Base-by-base conservation (phyloP, 805 yeast species). In the Wickerhamomyces hampshirensis region DNA sequence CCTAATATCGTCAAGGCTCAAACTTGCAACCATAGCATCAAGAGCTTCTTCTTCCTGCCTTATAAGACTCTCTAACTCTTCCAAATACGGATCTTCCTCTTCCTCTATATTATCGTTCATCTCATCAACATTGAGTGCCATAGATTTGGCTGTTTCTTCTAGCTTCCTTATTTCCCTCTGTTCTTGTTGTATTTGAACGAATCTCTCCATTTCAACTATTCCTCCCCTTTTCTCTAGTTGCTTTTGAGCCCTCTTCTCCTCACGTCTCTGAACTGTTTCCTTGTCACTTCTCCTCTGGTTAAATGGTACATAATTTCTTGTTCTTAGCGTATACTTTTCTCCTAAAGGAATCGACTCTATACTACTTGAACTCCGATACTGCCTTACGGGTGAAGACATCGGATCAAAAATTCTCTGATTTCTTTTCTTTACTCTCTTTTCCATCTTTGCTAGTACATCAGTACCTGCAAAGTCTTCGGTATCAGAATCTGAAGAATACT, bases 181-280 rank as follows among this genome's bases (percentile, higher is more conserved):
- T 13, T 37, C 46, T 9, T 47, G 43, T 13, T 39, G 47, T 6
- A 23, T n/a, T 8, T 34, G 23, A 5, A 48, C 43, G 24, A 45
- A 47, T 28, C 28, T 43, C 18, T 30, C 45, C 56, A 51, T 51
- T 23, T 38, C 42, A 0, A 47, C 52, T 12, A 18, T 5, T 1
- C 56, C 56, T 6, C 56, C 56, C 11, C 56, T 31, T 8, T 35
- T 30, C 11, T 39, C 26, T 24, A 48, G 17, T 30, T 44, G 50
- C 6, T 18, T 28, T 2, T 35, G n/a, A 5, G 34, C 37, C 30
- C 56, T 33, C 12, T 41, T 33, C 13, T 31, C 33, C 7, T 44
- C 42, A n/a, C n/a, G n/a, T n/a, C n/a, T n/a, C n/a, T 35, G n/a
- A 5, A 33, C 37, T 30, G 55, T 33, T n/a, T 41, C 31, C 13